Conservation (phyloP, 345 rosid genomes). For the Eucalyptus paniculata region DNA sequence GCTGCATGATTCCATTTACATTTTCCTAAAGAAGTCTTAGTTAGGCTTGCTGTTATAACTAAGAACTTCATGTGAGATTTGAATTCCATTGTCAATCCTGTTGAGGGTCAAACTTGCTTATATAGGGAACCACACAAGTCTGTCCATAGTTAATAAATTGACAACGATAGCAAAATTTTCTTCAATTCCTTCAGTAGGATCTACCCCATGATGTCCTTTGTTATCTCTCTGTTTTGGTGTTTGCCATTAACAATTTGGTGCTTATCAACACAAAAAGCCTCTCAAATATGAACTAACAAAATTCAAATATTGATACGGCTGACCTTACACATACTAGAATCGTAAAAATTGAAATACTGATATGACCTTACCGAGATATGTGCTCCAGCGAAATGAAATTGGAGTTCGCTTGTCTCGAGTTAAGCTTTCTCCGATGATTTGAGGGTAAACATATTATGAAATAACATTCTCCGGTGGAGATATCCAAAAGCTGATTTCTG, state of each 20-base stretch:
- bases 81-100: background rate
- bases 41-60: background rate
- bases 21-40: background rate
- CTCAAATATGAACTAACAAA: background rate
- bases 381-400: background rate
- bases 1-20: background rate
- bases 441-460: background rate
- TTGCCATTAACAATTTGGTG: background rate
- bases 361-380: background rate
- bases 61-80: background rate
- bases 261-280: background rate
- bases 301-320: background rate
- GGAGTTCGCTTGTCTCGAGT: background rate
- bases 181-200: background rate
- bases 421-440: background rate
- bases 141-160: background rate
- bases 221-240: background rate
- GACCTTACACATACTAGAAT: background rate
- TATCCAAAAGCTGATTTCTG: background rate
- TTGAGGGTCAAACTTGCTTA: background rate
- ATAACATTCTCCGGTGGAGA: background rate
- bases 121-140: background rate
- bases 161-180: background rate
- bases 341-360: background rate
- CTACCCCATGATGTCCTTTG: background rate